Conservation (phyloP, 2,329 filamentous ascomycete genomes). For the Neurospora sp. region DNA sequence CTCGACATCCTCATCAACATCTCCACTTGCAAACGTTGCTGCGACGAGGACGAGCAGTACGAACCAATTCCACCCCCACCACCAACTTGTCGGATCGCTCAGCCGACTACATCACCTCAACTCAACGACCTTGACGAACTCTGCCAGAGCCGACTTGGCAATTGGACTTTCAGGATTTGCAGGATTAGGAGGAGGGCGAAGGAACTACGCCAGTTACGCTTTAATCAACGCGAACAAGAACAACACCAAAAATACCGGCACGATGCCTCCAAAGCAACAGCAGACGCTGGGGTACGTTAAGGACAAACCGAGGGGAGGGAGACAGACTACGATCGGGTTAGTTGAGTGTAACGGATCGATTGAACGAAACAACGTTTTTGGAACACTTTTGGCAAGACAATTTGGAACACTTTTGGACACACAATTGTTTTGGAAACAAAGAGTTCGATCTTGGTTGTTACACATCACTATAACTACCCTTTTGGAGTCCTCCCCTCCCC, state of each 20-base stretch:
- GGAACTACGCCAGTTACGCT: neutral
- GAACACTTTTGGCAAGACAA: neutral
- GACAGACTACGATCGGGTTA: constrained; percentile 68
- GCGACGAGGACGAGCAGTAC: neutral
- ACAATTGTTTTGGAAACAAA: neutral
- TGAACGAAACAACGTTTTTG: neutral
- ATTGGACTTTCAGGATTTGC: neutral
- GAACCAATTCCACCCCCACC: too few relatives aligned
- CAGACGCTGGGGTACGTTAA: constrained; percentile 83
- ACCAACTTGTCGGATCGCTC: neutral
- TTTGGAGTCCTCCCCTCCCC: constrained; percentile 5
- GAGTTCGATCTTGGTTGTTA: neutral
- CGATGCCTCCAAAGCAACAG: constrained; percentile 52
- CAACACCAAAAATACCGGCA: neutral
- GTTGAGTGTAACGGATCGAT: constrained; percentile 17
- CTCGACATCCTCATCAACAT: neutral
- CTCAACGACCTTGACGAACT: neutral
- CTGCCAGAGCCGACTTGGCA: neutral
- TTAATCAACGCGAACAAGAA: neutral
- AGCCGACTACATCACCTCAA: neutral
- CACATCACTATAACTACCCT: neutral
- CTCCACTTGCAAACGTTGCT: neutral
- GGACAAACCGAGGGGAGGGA: constrained; percentile 26
- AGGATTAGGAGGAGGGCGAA: neutral
- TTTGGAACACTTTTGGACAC: neutral